phyloP scores from a whole-genome alignment of 768 basidiomycete genomes.

The Amanita rimosa region DNA sequence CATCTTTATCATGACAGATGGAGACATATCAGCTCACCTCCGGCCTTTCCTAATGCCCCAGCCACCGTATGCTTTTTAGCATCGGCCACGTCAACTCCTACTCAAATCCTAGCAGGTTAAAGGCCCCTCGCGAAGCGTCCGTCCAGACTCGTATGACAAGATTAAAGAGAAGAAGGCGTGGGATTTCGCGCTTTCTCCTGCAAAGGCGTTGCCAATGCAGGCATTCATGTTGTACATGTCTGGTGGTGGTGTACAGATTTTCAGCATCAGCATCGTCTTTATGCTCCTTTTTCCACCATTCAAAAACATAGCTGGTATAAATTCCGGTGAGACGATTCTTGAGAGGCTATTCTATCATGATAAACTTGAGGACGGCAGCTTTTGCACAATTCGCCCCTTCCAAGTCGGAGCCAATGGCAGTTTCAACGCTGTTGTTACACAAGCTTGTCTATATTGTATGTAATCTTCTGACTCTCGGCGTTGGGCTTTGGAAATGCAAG shows the following conservation, averaged over 20 bases:
- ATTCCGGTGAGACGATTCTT: conserved; percentile 46
- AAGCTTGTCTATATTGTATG: conserved; percentile 63
- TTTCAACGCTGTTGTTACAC: conserved; percentile 51
- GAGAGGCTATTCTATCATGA: neutral
- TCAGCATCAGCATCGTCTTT: conserved; percentile 93
- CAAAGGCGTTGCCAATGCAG: conserved; percentile 92
- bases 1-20: neutral
- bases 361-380: conserved; percentile 24
- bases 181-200: conserved; percentile 76
- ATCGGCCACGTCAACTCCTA: neutral
- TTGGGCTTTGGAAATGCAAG: conserved; percentile 90
- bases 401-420: conserved; percentile 35
- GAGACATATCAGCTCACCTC: conserved; percentile 2
- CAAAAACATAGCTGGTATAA: conserved; percentile 71
- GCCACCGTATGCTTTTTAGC: neutral
- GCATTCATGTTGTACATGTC: conserved; percentile 99
- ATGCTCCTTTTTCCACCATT: conserved; percentile 85
- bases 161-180: conserved; percentile 76
- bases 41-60: neutral
- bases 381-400: conserved; percentile 70
- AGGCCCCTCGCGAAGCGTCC: conserved; percentile 21
- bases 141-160: conserved; percentile 42
- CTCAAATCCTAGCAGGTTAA: conserved; percentile 27
- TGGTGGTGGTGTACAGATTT: conserved; percentile 90
- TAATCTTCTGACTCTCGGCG: conserved; percentile 65